These are phyloP conservation scores for Sisymbrium irio DNA, from an alignment of 345 rosid species.

Conservation along the genomic window DNA sequence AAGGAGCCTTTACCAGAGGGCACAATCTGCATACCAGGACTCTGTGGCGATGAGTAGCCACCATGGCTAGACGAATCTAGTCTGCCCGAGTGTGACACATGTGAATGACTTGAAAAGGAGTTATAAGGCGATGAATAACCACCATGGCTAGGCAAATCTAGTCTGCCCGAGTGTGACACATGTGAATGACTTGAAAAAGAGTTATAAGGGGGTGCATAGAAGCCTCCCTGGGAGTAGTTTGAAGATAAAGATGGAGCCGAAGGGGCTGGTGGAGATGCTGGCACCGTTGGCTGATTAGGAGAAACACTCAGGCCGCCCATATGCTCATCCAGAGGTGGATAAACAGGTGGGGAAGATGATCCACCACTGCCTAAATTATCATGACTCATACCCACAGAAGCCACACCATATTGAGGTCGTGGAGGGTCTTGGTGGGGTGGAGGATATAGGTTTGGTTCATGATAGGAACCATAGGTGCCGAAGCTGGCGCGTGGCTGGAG, in stretches of 20 bases:
- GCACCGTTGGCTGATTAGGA: conserved; percentile 18
- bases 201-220: conserved; percentile 42
- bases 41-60: conserved; percentile 40
- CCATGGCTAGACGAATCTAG: conserved; percentile 35
- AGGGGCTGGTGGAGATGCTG: conserved; percentile 37
- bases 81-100: conserved; percentile 40
- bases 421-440: conserved; percentile 1
- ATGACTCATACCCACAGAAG: background rate
- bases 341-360: conserved; percentile 42
- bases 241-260: conserved; percentile 38
- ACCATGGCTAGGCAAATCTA: conserved; percentile 34
- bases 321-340: conserved; percentile 70
- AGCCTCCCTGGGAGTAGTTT: conserved; percentile 20
- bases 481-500: conserved; percentile 50
- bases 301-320: conserved; percentile 41
- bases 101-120: conserved; percentile 49
- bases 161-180: conserved; percentile 38
- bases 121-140: conserved; percentile 41
- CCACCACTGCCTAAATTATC: background rate
- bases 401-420: conserved; percentile 23
- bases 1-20: conserved; percentile 65
- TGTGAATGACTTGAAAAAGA: conserved; percentile 51
- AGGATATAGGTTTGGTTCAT: conserved; percentile 32
- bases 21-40: conserved; percentile 49
- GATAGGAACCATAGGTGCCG: conserved; percentile 39